Base-by-base conservation (phyloP, 1,284 basidiomycete species). In the Irpex sp. region DNA sequence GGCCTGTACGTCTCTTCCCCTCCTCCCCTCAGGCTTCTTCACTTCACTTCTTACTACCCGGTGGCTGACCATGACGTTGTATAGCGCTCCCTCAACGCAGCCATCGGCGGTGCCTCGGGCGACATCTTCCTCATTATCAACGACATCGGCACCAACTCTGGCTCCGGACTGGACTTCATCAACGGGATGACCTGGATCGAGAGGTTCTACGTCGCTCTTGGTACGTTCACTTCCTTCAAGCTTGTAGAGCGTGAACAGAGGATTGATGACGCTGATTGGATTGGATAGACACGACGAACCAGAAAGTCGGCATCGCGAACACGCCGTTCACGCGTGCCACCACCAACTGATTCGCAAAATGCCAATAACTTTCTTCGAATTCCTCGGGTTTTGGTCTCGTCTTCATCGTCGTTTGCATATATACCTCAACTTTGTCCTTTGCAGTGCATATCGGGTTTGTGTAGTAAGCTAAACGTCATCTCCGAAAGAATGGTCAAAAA, bases 1-100 rank as follows among this genome's bases (percentile, higher is more conserved):
- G 81, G 81, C 84, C 84, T 39, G 81, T 83, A 63, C 62, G 78
- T 17, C 11, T 19, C 19, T 70, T 79, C 61, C 9, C 15, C 13
- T 46, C 37, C n/a, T 33, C n/a, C 21, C 15, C 5, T 51, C 15
- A 19, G 17, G 17, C 9, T 26, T 26, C 21, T 26, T 26, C 21
- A 26, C 21, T 26, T 26, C 21, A 26, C 21, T 26, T 26, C 21
- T 26, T 26, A 26, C 21, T 26, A 26, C 21, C 21, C 21, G 21
- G 21, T 26, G 21, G 21, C 21, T 26, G 21, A 26, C 21, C 21
- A 26, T 26, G 21, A 26, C 21, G 21, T 26, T 21, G 5, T 57
- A 8, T 39, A 61, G 63, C 26, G 63, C 9, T 56, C 63, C 11
- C 49, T 64, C 37, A 64, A 61, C 54, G 43, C 37, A 15, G 57